Evolutionary conservation across 257 asterid genomes (phyloP), one percentile per base, ranked within the genome.

Genomic region (Striga asiatica): DNA sequence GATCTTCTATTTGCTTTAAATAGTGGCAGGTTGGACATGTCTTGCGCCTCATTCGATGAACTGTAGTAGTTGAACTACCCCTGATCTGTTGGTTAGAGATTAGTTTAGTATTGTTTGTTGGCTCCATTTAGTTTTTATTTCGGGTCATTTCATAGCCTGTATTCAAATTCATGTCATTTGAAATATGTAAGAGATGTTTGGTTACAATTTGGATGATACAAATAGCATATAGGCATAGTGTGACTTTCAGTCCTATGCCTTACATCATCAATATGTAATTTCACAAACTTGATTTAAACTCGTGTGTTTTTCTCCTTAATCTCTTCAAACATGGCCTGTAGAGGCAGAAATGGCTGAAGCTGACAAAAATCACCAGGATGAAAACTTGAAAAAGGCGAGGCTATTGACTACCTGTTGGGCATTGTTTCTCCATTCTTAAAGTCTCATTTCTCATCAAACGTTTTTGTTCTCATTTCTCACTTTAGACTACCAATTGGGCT

Each of bases 261-360:
- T n/a, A n/a, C n/a, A n/a, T n/a, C n/a, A n/a, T n/a, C 29, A 47
- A 54, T 25, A 11, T 55, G n/a, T 56, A 27, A 38, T 18, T 51
- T 45, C 16, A 1, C 32, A 53, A 54, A 28, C n/a, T n/a, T 50
- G 31, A 39, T 56, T 41, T 48, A 22, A n/a, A 57, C 20, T 24
- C 22, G 69, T 56, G 59, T 45, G 21, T 29, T n/a, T 57, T 22
- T 23, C 42, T 62, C 24, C 49, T 21, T 60, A 27, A 50, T 69
- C 46, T 39, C 25, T 71, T 48, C 79, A 92, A 97, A 92, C 97
- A 46, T 92, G 94, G 95, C 99, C 99, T 3, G 84, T 97, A 11
- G 95, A 82, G 71, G 95, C 78, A 58, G 99, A 92, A 73, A 84
- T 88, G 93, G 91, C 83, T 62, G 95, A 92, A 71, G 97, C 97